phyloP scores from a whole-genome alignment of 2,329 filamentous ascomycete genomes.

The Botrytis fragariae region DNA sequence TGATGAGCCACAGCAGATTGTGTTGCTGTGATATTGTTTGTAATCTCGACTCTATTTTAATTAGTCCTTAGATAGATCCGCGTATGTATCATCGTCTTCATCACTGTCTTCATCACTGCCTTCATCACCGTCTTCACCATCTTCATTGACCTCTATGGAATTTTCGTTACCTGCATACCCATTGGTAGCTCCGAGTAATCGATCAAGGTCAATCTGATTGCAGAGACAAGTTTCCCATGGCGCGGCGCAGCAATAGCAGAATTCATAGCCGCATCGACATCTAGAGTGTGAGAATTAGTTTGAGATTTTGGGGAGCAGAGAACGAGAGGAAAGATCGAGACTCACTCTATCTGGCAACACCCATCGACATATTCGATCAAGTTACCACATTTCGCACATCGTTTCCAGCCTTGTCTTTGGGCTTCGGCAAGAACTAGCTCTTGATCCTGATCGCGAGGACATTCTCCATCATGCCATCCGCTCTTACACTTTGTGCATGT shows the following conservation, averaged over 20 bases:
- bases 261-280: neutral
- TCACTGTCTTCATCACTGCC: no score
- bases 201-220: neutral
- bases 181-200: neutral
- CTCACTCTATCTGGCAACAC: neutral
- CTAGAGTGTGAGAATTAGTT: neutral
- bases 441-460: neutral
- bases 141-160: neutral
- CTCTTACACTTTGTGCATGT: slow-evolving; percentile 7
- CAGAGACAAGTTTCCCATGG: neutral
- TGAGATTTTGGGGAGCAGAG: neutral
- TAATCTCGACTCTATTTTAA: neutral
- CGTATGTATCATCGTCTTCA: neutral
- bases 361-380: neutral
- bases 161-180: neutral
- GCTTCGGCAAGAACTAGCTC: neutral
- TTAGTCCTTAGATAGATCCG: neutral
- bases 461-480: neutral
- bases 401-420: neutral
- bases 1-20: neutral
- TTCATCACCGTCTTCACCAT: neutral
- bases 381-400: neutral
- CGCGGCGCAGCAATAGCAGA: neutral
- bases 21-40: no score
- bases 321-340: neutral